phyloP scores from a whole-genome alignment of 768 basidiomycete genomes.

The Trametes villosa region DNA sequence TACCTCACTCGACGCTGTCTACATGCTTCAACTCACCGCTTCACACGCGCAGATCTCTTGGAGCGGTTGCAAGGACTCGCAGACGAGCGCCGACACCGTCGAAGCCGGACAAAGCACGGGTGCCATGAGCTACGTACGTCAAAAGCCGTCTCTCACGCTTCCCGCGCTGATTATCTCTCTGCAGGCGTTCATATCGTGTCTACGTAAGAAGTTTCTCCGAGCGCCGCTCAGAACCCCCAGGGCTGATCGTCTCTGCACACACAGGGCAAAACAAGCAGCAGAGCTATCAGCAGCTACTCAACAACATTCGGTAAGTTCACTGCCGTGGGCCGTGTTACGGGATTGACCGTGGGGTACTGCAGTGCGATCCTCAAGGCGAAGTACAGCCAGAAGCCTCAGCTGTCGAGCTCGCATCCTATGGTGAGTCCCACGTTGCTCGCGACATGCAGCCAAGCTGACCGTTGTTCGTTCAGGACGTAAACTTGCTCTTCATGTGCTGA shows the following conservation, averaged over 20 bases:
- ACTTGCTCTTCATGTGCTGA: constrained; percentile 37
- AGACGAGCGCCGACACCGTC: constrained; percentile 81
- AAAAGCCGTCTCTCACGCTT: not conserved
- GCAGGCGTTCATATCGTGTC: constrained; percentile 68
- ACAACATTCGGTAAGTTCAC: constrained; percentile 52
- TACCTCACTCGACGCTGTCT: constrained; percentile 17
- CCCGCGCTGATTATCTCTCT: constrained; percentile 2
- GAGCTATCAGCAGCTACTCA: constrained; percentile 67
- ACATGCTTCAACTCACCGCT: not conserved
- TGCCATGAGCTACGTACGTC: constrained; percentile 78
- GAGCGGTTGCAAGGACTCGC: constrained; percentile 84
- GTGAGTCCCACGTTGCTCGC: constrained; percentile 37
- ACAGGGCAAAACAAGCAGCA: constrained; percentile 56
- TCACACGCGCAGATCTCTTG: constrained; percentile 64
- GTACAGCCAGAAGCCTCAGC: constrained; percentile 72
- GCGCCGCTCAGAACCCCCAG: not conserved
- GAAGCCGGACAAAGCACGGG: constrained; percentile 76
- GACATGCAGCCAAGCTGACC: not conserved
- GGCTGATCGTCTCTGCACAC: constrained; percentile 6
- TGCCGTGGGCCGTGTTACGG: not conserved
- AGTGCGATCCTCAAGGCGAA: constrained; percentile 60
- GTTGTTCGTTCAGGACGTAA: constrained; percentile 33
- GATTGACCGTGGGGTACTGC: not conserved
- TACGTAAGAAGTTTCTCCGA: constrained; percentile 36
- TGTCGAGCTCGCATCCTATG: constrained; percentile 77